Percentiles rank a stretch among this genome's conserved stretches.
These are phyloP conservation scores for Cutaneotrichosporon sp. DNA, from an alignment of 1,284 basidiomycete species.

Conservation along the genomic window DNA sequence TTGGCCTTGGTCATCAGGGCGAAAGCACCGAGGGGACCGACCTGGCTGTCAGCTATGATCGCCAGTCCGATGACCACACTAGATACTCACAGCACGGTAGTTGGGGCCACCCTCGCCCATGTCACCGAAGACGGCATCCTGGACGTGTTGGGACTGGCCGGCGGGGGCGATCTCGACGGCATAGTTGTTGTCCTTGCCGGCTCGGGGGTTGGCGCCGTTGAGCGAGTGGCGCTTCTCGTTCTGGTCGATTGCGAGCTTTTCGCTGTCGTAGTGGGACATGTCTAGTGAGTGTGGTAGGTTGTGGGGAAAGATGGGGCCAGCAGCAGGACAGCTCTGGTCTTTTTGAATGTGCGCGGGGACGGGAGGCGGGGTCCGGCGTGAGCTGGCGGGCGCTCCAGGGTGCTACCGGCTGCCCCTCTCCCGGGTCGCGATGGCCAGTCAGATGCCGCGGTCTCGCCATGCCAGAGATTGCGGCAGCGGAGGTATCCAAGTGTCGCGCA, in stretches of 20 bases:
- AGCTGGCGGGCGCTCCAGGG: no score
- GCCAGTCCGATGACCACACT: not conserved
- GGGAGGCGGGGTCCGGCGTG: not conserved
- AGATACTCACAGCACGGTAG: constrained; percentile 32
- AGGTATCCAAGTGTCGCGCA: no score
- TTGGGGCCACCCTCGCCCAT: constrained; percentile 34
- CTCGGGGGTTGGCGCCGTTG: not conserved
- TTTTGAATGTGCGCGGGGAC: not conserved
- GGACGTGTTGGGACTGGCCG: constrained; percentile 8
- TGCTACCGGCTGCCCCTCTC: no score
- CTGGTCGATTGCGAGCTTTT: not conserved
- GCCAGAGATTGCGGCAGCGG: no score
- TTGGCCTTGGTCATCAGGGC: constrained; percentile 40
- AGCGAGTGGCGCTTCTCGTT: not conserved
- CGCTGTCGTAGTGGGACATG: constrained; percentile 4
- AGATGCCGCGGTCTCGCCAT: no score
- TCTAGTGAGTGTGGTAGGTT: not conserved
- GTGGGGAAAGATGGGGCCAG: constrained; percentile 3
- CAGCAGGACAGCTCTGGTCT: not conserved
- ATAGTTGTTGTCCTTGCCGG: constrained; percentile 14
- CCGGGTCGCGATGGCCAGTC: no score
- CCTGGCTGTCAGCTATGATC: constrained; percentile 6
- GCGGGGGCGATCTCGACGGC: constrained; percentile 24
- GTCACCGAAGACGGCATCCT: constrained; percentile 40
- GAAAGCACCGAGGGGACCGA: constrained; percentile 25